Percentiles rank a stretch among this genome's conserved stretches.
Evolutionary conservation across 441 rosid species (phyloP).

Genomic region (Monsonia emarginata): DNA sequence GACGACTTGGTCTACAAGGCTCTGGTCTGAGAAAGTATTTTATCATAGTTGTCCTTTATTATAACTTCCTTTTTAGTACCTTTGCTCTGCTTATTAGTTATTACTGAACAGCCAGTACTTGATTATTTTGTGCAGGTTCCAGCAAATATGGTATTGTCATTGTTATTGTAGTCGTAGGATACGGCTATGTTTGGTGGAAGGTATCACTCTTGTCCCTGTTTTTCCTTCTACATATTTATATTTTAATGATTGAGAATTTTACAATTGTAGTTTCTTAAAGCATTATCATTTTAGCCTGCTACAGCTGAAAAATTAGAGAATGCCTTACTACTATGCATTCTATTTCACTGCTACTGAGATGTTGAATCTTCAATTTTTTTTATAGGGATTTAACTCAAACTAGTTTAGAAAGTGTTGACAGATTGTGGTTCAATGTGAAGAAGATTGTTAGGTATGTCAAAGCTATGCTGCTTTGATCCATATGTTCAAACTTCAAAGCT

Average conservation of each 20-base stretch:
- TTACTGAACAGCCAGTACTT: too few species aligned
- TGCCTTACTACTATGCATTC: not conserved
- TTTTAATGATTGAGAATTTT: not conserved
- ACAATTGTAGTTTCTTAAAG: not conserved
- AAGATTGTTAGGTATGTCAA: too few species aligned
- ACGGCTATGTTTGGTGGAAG: conserved; percentile 98
- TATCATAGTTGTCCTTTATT: too few species aligned
- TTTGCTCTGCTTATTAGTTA: too few species aligned
- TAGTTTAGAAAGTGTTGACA: not conserved
- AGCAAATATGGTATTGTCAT: conserved; percentile 51
- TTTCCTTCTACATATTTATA: not conserved
- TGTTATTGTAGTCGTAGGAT: conserved; percentile 60
- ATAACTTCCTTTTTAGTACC: not conserved
- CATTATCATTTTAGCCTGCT: not conserved
- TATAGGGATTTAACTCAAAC: too few species aligned
- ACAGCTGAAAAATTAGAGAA: not conserved
- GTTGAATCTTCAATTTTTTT: not conserved
- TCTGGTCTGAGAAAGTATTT: too few species aligned
- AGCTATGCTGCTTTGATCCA: too few species aligned
- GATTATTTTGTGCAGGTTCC: conserved; percentile 44
- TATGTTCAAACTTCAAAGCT: too few species aligned
- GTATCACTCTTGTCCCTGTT: conserved; percentile 24
- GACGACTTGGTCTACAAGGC: too few species aligned
- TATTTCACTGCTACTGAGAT: not conserved
- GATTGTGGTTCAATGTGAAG: not conserved